Evolutionary conservation across 352 stramenopile species (phyloP).

Genomic region (Globisporangium alternatum): DNA sequence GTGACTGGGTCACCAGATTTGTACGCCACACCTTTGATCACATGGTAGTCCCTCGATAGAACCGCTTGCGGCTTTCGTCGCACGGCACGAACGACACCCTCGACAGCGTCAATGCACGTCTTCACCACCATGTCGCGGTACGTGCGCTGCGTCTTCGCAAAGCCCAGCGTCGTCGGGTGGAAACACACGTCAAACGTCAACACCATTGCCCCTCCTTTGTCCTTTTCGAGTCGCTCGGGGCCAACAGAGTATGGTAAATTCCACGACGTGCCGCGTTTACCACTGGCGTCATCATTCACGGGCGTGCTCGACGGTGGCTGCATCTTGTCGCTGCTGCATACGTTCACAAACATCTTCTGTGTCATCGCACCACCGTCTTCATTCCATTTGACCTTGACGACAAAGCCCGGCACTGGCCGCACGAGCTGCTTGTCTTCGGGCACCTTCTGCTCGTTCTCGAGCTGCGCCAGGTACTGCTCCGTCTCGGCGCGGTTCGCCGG

Average conservation of each 20-base stretch:
- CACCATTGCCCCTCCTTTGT: constrained; percentile 72
- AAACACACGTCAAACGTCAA: constrained; percentile 92
- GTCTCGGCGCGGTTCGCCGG: constrained; percentile 86
- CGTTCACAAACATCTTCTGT: constrained; percentile 93
- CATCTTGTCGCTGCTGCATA: constrained; percentile 87
- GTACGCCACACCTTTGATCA: constrained; percentile 86
- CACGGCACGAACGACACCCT: constrained; percentile 51
- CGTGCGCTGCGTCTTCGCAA: constrained; percentile 42
- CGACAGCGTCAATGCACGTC: constrained; percentile 85
- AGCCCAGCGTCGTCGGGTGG: constrained; percentile 80
- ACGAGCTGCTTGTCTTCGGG: constrained; percentile 86
- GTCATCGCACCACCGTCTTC: not conserved
- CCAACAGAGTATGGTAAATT: constrained; percentile 90
- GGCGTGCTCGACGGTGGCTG: constrained; percentile 64
- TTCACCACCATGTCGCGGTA: constrained; percentile 88
- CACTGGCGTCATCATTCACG: constrained; percentile 17
- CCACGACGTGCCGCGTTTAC: constrained; percentile 66
- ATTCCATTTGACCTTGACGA: constrained; percentile 86
- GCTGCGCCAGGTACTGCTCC: constrained; percentile 86
- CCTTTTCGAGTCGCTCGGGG: constrained; percentile 84
- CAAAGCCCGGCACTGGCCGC: constrained; percentile 82
- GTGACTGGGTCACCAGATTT: constrained; percentile 78
- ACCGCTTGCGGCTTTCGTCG: constrained; percentile 17
- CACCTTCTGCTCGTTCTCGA: constrained; percentile 89
- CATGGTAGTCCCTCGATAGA: constrained; percentile 57